Base-by-base conservation (phyloP, 495 filamentous ascomycete genomes). In the Xylaria cubensis region DNA sequence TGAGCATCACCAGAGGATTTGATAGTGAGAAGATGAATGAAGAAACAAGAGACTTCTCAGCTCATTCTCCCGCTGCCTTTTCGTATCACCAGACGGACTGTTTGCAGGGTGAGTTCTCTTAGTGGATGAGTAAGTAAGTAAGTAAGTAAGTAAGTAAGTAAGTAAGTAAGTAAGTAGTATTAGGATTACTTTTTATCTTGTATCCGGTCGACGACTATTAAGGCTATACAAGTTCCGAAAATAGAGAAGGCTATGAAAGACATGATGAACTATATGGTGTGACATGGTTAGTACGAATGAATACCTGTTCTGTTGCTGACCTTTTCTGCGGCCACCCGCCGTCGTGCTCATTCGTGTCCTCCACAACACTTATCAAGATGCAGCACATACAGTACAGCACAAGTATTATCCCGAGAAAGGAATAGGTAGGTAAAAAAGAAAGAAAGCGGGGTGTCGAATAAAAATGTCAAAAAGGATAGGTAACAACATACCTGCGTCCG, bases 171-270 rank as follows among this genome's bases (percentile, higher is more conserved):
- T 26, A 3, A 17, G 51, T 55, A 29, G 13, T 56, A 56, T 39
- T 61, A 21, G 9, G 19, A 19, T 61, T 39, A 61, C 3, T 61
- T 61, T 1, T 3, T 17, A 29, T 42, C 34, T 39, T 48, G 69
- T 26, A 61, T n/a, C 10, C 42, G 15, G 51, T 72, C 79, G 29
- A 85, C 75, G 9, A 85, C 77, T 29, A 89, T 68, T 21, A 89
- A 77, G n/a, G 86, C 78, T 1, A 89, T 74, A 65, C 94, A 97
- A 56, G 93, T 90, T 19, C 89, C 93, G 41, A 97, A 83, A 73
- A 98, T 98, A 9, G 88, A 90, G 26, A 87, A 81, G n/a, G 94
- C 90, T 21, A 97, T 89, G 13, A 93, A 82, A 0, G 88, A 90
- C 80, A 97, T 91, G 29, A 94, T 83, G 87, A 56, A 72, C 70